These are phyloP conservation scores for Cokeromyces recurvatus DNA, from an alignment of 371 early-diverging fungal species.

Conservation along the genomic window DNA sequence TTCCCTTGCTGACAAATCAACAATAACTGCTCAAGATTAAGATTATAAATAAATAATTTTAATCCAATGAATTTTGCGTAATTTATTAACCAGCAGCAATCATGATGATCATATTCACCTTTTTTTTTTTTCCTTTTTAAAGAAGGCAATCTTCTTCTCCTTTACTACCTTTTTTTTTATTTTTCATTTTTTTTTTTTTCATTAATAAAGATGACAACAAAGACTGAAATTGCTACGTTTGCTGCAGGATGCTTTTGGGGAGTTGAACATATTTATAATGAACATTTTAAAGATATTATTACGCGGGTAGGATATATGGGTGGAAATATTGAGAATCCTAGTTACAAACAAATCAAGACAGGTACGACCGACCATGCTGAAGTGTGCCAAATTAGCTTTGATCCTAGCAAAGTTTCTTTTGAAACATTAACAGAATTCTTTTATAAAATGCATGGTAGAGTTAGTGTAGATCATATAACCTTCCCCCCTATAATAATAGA, in stretches of 20 bases:
- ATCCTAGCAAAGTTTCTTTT: conserved; percentile 66
- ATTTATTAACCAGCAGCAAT: too few species aligned
- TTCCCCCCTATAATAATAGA: too few species aligned
- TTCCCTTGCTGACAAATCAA: conserved; percentile 11
- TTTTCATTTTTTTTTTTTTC: neutral
- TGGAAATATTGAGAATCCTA: conserved; percentile 50
- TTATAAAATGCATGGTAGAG: conserved; percentile 72
- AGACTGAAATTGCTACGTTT: conserved; percentile 35
- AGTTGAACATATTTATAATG: conserved; percentile 73
- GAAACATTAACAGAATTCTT: conserved; percentile 74
- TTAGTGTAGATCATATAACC: too few species aligned
- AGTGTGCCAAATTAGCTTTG: conserved; percentile 72
- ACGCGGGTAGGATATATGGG: conserved; percentile 81
- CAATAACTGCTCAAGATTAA: too few species aligned
- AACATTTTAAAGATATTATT: conserved; percentile 44
- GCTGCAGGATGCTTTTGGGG: conserved; percentile 57
- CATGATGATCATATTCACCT: too few species aligned
- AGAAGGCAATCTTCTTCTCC: too few species aligned
- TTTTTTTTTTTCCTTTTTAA: too few species aligned
- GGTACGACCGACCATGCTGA: conserved; percentile 84
- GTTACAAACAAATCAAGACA: conserved; percentile 62
- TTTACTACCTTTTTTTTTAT: neutral
- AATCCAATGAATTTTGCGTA: too few species aligned
- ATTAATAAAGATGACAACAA: neutral
- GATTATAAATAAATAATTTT: too few species aligned